Base-by-base conservation (phyloP, 306 rosid genomes). In the Castanospermum australe region DNA sequence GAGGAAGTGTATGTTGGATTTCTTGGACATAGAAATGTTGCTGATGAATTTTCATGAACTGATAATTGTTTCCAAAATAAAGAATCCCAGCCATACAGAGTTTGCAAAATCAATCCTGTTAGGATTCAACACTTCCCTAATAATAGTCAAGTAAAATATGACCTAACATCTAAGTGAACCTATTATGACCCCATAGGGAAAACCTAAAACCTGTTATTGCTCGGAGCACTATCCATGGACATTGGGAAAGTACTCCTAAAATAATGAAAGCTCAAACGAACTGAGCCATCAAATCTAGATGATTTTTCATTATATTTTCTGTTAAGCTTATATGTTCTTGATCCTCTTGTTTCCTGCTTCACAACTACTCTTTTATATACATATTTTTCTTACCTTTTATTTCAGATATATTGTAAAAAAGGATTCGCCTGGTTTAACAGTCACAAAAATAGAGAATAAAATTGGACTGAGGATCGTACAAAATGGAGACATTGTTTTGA, bases 381-480 rank as follows among this genome's bases (percentile, higher is more conserved):
- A 28, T 67, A 14, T 65, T 72, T 56, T 60, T 33, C 24, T 66
- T 39, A 17, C 76, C 45, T 67, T 50, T 74, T 66, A 38, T 81
- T 82, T 86, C 91, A 94, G 98, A 66, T 92, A 42, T 77, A 84
- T 94, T 38, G 88, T 94, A 25, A 90, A 89, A 76, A 94, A 90
- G 81, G 91, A 89, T 76, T 90, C 84, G 39, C 96, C 98, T 74
- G 98, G 98, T 75, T 78, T 94, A 83, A 85, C 84, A 50, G 96
- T 82, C 35, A 89, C 93, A 56, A 94, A 94, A 77, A 92, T 94
- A 48, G 93, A 90, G 82, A 94, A 94, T 74, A 94, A 94, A 85
- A 92, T 92, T 82, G 97, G 97, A 83, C 83, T 92, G 75, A 82
- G 98, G 80, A 90, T 94, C 0, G 98, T 94, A 72, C 98, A 94